A percentile compares a stretch with the other conserved stretches of the same genome.
These are phyloP conservation scores for Nelumbo lutea DNA, from an alignment of 164 flowering plant genomes.

Conservation along the genomic window DNA sequence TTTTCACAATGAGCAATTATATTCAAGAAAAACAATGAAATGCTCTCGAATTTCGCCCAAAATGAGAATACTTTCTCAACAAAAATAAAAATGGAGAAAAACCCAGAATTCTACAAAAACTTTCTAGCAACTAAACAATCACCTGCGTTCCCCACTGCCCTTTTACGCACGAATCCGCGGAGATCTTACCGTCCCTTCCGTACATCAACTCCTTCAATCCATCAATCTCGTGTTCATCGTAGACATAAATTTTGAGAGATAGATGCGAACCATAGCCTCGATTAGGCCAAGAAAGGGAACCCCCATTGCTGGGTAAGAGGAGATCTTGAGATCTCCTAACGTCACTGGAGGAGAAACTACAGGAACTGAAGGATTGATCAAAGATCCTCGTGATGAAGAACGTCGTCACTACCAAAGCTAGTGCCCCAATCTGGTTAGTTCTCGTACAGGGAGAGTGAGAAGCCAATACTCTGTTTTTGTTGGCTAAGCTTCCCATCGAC, in stretches of 20 bases:
- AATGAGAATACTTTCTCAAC: not conserved
- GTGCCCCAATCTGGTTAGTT: conserved; percentile 73
- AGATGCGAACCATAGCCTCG: no score
- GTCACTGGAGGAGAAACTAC: no score
- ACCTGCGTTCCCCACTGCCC: conserved; percentile 99
- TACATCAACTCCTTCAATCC: conserved; percentile 35
- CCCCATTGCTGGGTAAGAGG: no score
- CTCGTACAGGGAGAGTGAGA: conserved; percentile 46
- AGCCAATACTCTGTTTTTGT: conserved; percentile 11
- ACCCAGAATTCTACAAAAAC: no score
- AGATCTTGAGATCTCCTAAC: no score
- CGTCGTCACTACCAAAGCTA: conserved; percentile 52
- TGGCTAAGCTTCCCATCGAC: conserved; percentile 18
- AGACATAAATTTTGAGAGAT: no score
- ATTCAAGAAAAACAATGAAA: not conserved
- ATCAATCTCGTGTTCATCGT: no score
- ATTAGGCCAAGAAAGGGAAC: no score
- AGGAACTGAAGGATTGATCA: conserved; percentile 27
- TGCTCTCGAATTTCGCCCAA: not conserved
- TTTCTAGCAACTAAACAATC: not conserved
- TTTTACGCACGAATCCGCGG: conserved; percentile 49
- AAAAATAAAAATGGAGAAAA: no score
- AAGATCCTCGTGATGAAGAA: conserved; percentile 73
- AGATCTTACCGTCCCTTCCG: conserved; percentile 70
- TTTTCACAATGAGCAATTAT: not conserved